Conservation (phyloP, 1,139 yeast genomes). For the Petasospora rhodanensis region DNA sequence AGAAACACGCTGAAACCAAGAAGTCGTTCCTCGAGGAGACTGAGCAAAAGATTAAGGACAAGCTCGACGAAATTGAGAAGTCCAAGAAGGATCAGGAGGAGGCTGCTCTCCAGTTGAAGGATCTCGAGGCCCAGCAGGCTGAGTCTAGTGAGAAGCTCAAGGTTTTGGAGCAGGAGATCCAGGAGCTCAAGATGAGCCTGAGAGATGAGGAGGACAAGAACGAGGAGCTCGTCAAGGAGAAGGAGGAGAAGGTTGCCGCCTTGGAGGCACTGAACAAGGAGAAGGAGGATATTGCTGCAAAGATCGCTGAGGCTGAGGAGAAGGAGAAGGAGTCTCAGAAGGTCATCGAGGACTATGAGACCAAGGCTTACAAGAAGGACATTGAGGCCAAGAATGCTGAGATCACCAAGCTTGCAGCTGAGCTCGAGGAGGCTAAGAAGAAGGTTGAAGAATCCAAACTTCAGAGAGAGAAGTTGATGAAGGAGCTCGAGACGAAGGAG, state of each 20-base stretch:
- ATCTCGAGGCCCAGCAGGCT: conserved; percentile 20
- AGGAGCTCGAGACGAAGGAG: conserved; percentile 11
- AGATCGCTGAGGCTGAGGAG: conserved; percentile 15
- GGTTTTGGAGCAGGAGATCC: conserved; percentile 17
- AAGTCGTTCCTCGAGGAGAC: conserved; percentile 20
- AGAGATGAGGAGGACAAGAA: conserved; percentile 16
- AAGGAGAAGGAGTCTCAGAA: conserved; percentile 12
- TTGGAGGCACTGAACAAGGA: conserved; percentile 18
- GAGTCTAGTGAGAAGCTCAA: conserved; percentile 21
- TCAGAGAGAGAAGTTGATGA: conserved; percentile 9
- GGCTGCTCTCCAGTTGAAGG: conserved; percentile 19
- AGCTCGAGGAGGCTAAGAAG: conserved; percentile 13
- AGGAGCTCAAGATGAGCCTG: conserved; percentile 13
- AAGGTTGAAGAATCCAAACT: conserved; percentile 12
- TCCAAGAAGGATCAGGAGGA: conserved; percentile 18
- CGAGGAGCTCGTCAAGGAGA: conserved; percentile 14
- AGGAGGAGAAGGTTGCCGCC: conserved; percentile 12
- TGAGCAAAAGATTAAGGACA: conserved; percentile 16
- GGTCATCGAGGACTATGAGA: conserved; percentile 12
- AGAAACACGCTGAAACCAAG: conserved; percentile 22
- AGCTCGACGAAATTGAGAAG: conserved; percentile 21
- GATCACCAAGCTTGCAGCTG: conserved; percentile 14
- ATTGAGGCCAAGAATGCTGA: conserved; percentile 18
- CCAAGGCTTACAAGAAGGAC: conserved; percentile 13
- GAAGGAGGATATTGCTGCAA: conserved; percentile 13